phyloP scores from a whole-genome alignment of 139 green algal species.

The Mesotaenium endlicherianum region DNA sequence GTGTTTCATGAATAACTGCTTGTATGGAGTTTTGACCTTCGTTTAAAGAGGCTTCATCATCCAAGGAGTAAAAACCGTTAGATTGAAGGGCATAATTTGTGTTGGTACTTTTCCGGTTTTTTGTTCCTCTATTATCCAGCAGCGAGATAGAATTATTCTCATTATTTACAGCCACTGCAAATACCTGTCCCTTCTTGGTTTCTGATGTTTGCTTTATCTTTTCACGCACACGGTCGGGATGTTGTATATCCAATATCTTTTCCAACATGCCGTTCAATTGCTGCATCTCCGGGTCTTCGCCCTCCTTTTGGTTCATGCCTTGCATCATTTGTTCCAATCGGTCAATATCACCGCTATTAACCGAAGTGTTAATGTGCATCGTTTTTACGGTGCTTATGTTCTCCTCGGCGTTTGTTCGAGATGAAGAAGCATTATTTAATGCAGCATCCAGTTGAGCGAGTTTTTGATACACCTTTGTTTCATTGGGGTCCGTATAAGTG shows the following conservation, averaged over 20 bases:
- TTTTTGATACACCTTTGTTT: not conserved
- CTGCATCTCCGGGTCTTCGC: not conserved
- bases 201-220: not conserved
- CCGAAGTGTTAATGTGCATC: too few species aligned
- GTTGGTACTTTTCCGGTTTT: too few species aligned
- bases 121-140: too few species aligned
- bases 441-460: not conserved
- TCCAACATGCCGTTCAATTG: not conserved
- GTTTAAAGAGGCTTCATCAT: not conserved
- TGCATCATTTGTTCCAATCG: not conserved
- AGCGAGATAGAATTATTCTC: not conserved
- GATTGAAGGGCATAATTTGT: too few species aligned
- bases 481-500: not conserved
- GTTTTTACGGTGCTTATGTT: too few species aligned
- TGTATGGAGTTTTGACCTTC: not conserved
- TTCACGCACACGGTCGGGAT: not conserved
- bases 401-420: not conserved
- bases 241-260: not conserved
- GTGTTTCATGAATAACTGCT: not conserved
- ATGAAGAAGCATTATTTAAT: too few species aligned
- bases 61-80: not conserved
- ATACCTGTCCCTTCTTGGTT: not conserved
- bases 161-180: not conserved
- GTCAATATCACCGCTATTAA: not conserved
- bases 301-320: not conserved